Conservation (phyloP, 345 rosid species). For the Nasturtium officinale region DNA sequence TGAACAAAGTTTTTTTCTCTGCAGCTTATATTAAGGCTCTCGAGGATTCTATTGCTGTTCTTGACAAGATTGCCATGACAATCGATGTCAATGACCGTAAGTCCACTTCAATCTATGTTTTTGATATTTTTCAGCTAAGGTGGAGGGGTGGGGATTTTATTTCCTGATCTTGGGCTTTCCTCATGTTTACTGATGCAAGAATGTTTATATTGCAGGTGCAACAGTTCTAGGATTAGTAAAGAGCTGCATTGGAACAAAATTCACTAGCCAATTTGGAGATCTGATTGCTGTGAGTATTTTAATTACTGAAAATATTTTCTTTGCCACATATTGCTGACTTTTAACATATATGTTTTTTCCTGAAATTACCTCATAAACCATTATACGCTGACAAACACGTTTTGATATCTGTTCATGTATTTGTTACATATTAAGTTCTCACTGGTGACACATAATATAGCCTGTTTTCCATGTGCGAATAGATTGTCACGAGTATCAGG, state of each 20-base stretch:
- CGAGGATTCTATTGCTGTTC: slow-evolving; percentile 89
- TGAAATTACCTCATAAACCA: neutral
- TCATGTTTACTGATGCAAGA: slow-evolving; percentile 5
- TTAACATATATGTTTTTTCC: neutral
- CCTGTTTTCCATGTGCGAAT: neutral
- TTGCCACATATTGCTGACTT: neutral
- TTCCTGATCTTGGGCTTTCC: neutral
- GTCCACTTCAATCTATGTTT: slow-evolving; percentile 32
- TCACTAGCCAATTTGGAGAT: slow-evolving; percentile 94
- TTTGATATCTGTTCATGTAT: slow-evolving; percentile 3
- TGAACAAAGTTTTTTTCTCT: slow-evolving; percentile 25
- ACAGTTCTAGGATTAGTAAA: slow-evolving; percentile 75
- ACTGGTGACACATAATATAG: neutral
- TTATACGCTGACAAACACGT: neutral
- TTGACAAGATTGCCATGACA: slow-evolving; percentile 90
- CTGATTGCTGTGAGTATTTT: slow-evolving; percentile 79
- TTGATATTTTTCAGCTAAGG: neutral
- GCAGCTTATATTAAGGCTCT: slow-evolving; percentile 91
- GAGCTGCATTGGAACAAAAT: slow-evolving; percentile 95
- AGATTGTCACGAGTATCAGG: neutral
- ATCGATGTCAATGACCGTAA: slow-evolving; percentile 83
- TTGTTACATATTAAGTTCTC: neutral
- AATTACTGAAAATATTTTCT: neutral
- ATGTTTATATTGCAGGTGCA: slow-evolving; percentile 38
- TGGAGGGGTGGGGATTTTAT: neutral